Base-by-base conservation (phyloP, 2,329 filamentous ascomycete genomes). In the Celoporthe dispersa region DNA sequence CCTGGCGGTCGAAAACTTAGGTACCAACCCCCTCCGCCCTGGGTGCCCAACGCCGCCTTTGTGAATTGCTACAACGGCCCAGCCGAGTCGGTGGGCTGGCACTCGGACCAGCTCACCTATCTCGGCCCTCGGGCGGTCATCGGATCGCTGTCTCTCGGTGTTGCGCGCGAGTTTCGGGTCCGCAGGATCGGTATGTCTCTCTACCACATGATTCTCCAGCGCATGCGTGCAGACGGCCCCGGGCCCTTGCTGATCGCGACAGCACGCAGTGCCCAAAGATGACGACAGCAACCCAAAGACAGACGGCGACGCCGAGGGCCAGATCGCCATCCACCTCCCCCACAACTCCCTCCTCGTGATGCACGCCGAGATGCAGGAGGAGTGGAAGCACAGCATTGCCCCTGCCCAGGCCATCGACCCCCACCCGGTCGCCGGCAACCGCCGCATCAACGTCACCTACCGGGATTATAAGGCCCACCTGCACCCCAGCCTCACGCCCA, bases 291-390 rank as follows among this genome's bases (percentile, higher is more conserved):
- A 81, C 44, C 76, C 79, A 72, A 79, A 77, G 22, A 74, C 81
- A 66, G 76, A 77, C 41, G 73, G 57, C 55, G 91, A 96, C 73
- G 85, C 87, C 0, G 89, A 92, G 76, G 95, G 94, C 4, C 94
- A 97, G 78, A 95, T 98, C 70, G 90, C 94, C 0, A 96, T 98
- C 59, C 94, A 98, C 75, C 88, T 98, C 0, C 95, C 95, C 0
- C 96, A 98, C 80, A 98, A 98, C 79, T 97, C 93, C 0, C 86
- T 98, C 0, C 85, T 99, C 0, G 85, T 98, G 12, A 98, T 99
- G 96, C 94, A 98, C 77, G 94, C 95, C 0, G 94, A 97, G 78
- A 98, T 97, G 93, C 95, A 98, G 77, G 95, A 98, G 77, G 91
- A 92, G 77, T 98, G 94, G 94, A 98, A 98, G 79, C 96, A 99